Base-by-base conservation (phyloP, 192 early-diverging fungal species). In the Backusella tuberculispora region DNA sequence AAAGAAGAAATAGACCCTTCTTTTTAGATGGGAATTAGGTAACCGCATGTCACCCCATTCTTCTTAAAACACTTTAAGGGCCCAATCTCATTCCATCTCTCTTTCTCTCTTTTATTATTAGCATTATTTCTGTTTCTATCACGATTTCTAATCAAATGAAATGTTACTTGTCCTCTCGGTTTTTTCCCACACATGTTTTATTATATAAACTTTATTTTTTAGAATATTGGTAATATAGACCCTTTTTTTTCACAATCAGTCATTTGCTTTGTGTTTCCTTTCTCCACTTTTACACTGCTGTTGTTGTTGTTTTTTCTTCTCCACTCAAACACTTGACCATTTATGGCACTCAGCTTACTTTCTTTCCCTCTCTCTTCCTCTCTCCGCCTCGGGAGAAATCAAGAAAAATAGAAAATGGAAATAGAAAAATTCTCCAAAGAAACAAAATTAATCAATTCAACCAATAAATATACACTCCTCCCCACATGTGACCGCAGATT, bases 1-100 rank as follows among this genome's bases (percentile, higher is more conserved):
- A 24, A 60, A 24, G 53, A n/a, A 60, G 26, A 60, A 53, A 60
- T 26, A 60, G 53, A 60, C 53, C 53, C 53, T 60, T 60, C 53
- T 60, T 60, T 60, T 60, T 24, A 24, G 12, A 26, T 12, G 53
- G 53, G 26, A 60, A 60, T 60, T 60, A 60, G 21, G 53, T 60
- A 60, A 60, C 53, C 3, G 7, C 53, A 60, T 60, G 53, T 26
- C 26, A 60, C 21, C 24, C 21, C 26, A 3, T 43, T 43, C 10
- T 5, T 43, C 4, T 24, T 9, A 24, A 60, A 26, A 60, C 19
- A 60, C 29, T 34, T 34, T 26, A 60, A 60, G 53, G 53, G 53
- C 24, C 53, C 53, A 60, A 60, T 60, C 21, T 24, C 21, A 26
- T 60, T 10, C 53, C 26, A 60, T 10, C 19, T 26, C 24, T 60